Base-by-base conservation (phyloP, 345 rosid genomes). In the Arabidopsis suecica region DNA sequence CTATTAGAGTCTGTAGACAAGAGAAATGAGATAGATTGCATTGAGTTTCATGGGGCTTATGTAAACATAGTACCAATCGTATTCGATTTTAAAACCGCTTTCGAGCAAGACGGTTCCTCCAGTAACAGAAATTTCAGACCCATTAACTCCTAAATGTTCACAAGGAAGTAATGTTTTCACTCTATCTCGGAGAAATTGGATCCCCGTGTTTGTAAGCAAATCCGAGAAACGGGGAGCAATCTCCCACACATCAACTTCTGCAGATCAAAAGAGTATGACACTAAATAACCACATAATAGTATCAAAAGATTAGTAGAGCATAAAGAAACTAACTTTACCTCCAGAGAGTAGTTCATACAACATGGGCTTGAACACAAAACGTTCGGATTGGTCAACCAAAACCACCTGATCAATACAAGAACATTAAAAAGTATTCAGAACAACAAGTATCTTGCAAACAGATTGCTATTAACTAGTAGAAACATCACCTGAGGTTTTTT, bases 181-280 rank as follows among this genome's bases (percentile, higher is more conserved):
- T 79, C 86, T 87, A 81, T 90, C 97, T 75, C 84, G 89, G 48
- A 89, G 80, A 83, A 91, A 91, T 72, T 85, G 85, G 33, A 90
- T 80, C 37, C 90, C 83, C 1, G 96, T 89, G 82, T 82, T 88
- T 71, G 83, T 85, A 49, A 94, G 89, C 81, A 94, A 86, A 74
- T 94, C 96, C 13, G 88, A 83, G 84, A 91, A 94, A 54, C 86
- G 93, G 14, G 98, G 97, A 75, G 98, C 96, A 79, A 94, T 90
- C 84, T 94, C 98, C 98, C 98, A 94, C 25, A 79, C 84, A 84
- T 94, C 98, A 51, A 90, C 97, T 84, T 94, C 98, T 94, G 93
- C 84, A 83, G 20, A 9, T 41, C 5, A 80, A 60, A 30, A 59
- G 28, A 53, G 30, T 14, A 6, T 5, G 45, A 48, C 28, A 63